Evolutionary conservation across 768 basidiomycete genomes (phyloP), one percentile per base, ranked within the genome.

Genomic region (Tylopilus cervinicoccineus): DNA sequence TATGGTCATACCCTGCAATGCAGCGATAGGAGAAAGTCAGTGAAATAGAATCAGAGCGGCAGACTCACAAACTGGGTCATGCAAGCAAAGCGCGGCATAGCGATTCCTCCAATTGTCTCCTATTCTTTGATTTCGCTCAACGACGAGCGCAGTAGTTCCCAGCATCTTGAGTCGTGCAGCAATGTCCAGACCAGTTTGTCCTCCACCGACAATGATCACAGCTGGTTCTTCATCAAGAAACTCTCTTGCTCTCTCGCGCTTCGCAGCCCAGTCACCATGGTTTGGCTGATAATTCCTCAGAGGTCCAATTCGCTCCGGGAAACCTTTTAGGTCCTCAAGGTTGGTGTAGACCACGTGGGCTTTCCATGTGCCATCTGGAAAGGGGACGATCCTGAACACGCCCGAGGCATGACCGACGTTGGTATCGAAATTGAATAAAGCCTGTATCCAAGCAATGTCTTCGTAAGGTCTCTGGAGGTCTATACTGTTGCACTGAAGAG

Each of bases 101-200:
- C 64, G 56, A 10, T 65, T 50, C 43, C 65, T 62, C 67, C 67
- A 67, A 43, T 58, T 66, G 17, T 68, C 64, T 4, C 64, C 66
- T 24, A 67, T 53, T 23, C 62, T 52, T 31, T 62, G 43, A 16
- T 66, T 48, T 29, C 58, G 51, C 37, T 66, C 64, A 4, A 65
- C 47, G 16, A 65, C 44, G 22, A 66, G 53, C 28, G 59, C 38
- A 17, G 37, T 45, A 3, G 56, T 20, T 2, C 56, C 50, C 1
- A 67, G 48, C 55, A 63, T 58, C 43, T 68, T 65, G 36, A 86
- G 72, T 34, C 81, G 70, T n/a, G 81, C 83, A 0, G 80, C 80
- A 19, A 79, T 55, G 9, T 75, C 77, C 29, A 82, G 57, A 4
- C 83, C 83, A 39, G 73, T 70, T 44, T 83, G 81, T 5, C 79